These are phyloP conservation scores for Lepiota brunneoincarnata DNA, from an alignment of 768 basidiomycete species.

Conservation along the genomic window DNA sequence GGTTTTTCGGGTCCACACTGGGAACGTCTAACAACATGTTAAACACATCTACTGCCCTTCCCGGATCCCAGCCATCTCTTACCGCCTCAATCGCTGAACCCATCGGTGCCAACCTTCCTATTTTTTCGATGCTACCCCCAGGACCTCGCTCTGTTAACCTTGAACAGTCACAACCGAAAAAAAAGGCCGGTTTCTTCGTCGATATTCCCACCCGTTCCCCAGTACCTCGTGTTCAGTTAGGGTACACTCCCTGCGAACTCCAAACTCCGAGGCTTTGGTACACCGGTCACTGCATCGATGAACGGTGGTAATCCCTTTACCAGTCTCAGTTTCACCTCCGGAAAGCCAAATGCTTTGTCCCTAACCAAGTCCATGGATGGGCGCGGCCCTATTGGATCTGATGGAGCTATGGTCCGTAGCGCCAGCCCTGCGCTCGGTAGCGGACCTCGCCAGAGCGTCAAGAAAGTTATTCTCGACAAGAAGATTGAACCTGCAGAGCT, in stretches of 20 bases:
- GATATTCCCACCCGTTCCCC: slow-evolving; percentile 74
- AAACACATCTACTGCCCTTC: slow-evolving; percentile 36
- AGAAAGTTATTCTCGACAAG: slow-evolving; percentile 89
- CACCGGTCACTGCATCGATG: slow-evolving; percentile 39
- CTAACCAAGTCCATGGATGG: slow-evolving; percentile 44
- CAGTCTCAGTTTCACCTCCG: slow-evolving; percentile 46
- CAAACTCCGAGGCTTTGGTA: slow-evolving; percentile 70
- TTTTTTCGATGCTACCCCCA: slow-evolving; percentile 73
- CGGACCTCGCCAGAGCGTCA: slow-evolving; percentile 77
- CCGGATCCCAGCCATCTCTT: slow-evolving; percentile 55
- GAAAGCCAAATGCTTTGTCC: slow-evolving; percentile 54
- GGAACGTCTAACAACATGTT: slow-evolving; percentile 30
- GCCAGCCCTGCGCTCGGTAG: slow-evolving; percentile 66
- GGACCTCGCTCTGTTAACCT: slow-evolving; percentile 61
- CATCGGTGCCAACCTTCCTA: slow-evolving; percentile 66
- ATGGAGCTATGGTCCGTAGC: slow-evolving; percentile 58
- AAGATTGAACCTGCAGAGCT: slow-evolving; percentile 74
- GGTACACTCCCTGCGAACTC: slow-evolving; percentile 67
- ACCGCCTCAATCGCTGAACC: slow-evolving; percentile 90
- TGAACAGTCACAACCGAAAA: slow-evolving; percentile 62
- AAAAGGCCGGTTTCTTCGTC: slow-evolving; percentile 75
- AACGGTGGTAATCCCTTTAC: slow-evolving; percentile 33
- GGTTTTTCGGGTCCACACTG: slow-evolving; percentile 38
- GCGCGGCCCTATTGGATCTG: slow-evolving; percentile 41
- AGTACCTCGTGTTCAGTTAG: slow-evolving; percentile 58